Conservation (phyloP, 1,284 basidiomycete genomes). For the Irpex lacteus region DNA sequence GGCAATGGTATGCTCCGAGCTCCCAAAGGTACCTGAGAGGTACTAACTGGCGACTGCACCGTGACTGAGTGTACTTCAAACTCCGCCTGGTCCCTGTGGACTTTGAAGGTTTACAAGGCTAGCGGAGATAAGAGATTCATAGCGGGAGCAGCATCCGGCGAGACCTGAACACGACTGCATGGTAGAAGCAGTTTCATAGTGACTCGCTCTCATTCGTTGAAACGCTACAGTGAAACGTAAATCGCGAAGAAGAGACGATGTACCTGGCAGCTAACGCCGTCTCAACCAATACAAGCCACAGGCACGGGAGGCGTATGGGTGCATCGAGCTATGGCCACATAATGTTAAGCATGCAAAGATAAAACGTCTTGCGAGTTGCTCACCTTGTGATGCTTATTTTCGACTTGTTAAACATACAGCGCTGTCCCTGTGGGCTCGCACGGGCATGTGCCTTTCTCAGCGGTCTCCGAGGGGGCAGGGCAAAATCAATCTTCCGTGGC, state of each 20-base stretch:
- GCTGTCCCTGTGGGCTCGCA: too few relatives aligned
- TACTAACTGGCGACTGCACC: not conserved
- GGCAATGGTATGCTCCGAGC: not conserved
- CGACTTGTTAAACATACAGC: too few relatives aligned
- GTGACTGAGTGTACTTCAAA: not conserved
- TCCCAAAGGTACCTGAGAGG: not conserved
- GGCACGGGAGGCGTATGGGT: too few relatives aligned
- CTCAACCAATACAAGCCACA: too few relatives aligned
- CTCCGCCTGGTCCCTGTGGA: not conserved
- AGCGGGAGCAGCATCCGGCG: not conserved
- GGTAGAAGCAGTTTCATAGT: too few relatives aligned
- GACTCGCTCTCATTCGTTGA: not conserved
- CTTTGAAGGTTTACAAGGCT: not conserved
- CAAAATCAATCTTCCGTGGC: not conserved
- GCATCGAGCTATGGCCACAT: too few relatives aligned
- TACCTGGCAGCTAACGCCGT: not conserved
- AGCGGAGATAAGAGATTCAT: slow-evolving; percentile 1
- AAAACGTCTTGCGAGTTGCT: too few relatives aligned
- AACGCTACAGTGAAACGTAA: not conserved
- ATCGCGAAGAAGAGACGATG: not conserved
- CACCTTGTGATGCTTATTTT: too few relatives aligned
- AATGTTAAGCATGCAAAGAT: too few relatives aligned
- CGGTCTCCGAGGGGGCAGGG: not conserved
- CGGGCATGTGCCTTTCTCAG: too few relatives aligned
- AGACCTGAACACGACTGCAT: too few relatives aligned